Evolutionary conservation across 2,329 filamentous ascomycete species (phyloP).

Genomic region (Colletotrichum truncatum): DNA sequence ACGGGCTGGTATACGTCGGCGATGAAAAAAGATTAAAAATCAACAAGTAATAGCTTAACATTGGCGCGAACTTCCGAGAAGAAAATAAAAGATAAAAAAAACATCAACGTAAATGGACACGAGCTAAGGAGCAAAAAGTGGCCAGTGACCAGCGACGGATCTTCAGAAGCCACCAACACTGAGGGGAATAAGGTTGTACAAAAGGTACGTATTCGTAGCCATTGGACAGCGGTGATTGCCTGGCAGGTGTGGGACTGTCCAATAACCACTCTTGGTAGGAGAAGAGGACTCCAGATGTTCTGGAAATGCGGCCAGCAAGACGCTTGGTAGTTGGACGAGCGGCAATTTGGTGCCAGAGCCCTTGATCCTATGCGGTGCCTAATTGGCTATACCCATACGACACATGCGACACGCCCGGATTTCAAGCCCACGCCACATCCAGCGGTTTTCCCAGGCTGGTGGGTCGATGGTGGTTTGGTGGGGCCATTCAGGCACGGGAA

Average conservation of each 20-base stretch:
- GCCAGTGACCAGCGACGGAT: not conserved
- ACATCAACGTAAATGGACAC: no score
- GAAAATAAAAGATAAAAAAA: not conserved
- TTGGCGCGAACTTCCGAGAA: not conserved
- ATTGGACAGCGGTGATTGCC: not conserved
- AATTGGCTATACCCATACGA: not conserved
- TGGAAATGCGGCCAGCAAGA: slow-evolving; percentile 1
- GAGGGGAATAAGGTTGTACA: slow-evolving; percentile 12
- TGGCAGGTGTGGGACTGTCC: not conserved
- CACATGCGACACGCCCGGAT: slow-evolving; percentile 12
- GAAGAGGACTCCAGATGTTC: slow-evolving; percentile 18
- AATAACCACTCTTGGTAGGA: not conserved
- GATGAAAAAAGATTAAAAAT: no score
- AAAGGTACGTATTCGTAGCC: not conserved
- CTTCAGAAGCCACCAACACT: not conserved
- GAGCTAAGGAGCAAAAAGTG: not conserved
- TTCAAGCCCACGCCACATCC: slow-evolving; percentile 5
- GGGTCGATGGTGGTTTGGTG: slow-evolving; percentile 4
- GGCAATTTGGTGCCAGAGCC: slow-evolving; percentile 10
- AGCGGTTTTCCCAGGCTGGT: slow-evolving; percentile 1
- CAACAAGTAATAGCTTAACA: no score
- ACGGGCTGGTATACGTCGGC: no score
- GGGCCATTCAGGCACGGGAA: slow-evolving; percentile 1
- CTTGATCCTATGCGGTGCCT: not conserved
- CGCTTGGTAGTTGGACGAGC: not conserved